Evolutionary conservation across 805 yeast genomes (phyloP).

Genomic region (Dipodascopsis tothii): DNA sequence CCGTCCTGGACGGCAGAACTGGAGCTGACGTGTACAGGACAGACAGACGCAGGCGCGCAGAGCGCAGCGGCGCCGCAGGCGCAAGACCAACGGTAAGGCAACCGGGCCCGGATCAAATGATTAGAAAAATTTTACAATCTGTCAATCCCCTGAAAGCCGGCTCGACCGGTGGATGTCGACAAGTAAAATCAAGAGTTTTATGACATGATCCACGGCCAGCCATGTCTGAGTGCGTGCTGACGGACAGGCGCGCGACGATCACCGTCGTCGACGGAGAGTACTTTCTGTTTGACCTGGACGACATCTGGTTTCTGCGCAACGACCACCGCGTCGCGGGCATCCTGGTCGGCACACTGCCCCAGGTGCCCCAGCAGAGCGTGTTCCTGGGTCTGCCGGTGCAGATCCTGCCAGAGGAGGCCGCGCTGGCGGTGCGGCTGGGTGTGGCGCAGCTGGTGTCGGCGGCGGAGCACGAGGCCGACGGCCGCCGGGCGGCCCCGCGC

Average conservation of each 20-base stretch:
- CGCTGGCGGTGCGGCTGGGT: constrained; percentile 46
- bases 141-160: constrained; percentile 27
- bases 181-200: neutral
- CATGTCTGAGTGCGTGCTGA: neutral
- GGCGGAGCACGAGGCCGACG: constrained; percentile 1
- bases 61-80: no score
- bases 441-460: constrained; percentile 39
- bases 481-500: neutral
- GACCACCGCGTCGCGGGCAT: constrained; percentile 64
- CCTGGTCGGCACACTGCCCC: constrained; percentile 72
- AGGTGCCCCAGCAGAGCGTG: constrained; percentile 90
- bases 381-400: constrained; percentile 77
- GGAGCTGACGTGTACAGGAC: no score
- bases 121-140: constrained; percentile 23
- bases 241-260: constrained; percentile 1
- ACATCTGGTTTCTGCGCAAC: constrained; percentile 47
- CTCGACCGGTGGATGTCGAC: neutral
- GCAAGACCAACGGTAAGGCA: no score
- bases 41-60: no score
- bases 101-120: constrained; percentile 14
- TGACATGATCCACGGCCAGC: neutral
- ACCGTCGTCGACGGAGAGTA: constrained; percentile 19
- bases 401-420: constrained; percentile 63
- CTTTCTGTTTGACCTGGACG: constrained; percentile 26
- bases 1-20: neutral